These are phyloP conservation scores for Fusarium pseudograminearum DNA, from an alignment of 2,329 filamentous ascomycete species.

Conservation along the genomic window DNA sequence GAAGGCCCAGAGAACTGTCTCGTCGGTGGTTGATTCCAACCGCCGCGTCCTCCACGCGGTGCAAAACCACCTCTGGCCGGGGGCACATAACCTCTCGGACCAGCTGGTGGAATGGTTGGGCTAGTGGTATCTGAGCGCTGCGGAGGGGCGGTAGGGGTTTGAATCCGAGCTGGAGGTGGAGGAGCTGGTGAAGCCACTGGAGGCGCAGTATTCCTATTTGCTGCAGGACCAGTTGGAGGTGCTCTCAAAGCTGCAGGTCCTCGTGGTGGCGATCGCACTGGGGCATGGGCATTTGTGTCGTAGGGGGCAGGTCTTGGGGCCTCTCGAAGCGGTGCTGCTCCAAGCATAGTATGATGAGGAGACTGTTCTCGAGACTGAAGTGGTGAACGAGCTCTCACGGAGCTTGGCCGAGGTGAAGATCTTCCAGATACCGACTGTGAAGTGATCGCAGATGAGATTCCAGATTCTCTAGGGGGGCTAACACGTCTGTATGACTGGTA, in stretches of 20 bases:
- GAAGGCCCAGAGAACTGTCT: constrained; percentile 53
- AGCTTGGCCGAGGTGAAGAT: constrained; percentile 65
- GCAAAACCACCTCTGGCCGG: constrained; percentile 59
- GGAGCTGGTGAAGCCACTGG: constrained; percentile 53
- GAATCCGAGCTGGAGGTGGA: constrained; percentile 52
- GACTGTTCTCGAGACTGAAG: constrained; percentile 57
- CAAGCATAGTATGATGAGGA: constrained; percentile 48
- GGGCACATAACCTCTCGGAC: constrained; percentile 66
- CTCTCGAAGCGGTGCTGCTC: constrained; percentile 47
- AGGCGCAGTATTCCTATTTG: constrained; percentile 55
- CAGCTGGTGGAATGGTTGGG: constrained; percentile 64
- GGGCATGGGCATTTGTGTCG: constrained; percentile 46
- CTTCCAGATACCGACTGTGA: constrained; percentile 64
- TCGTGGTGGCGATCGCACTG: constrained; percentile 63
- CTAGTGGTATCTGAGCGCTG: constrained; percentile 57
- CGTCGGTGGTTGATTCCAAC: constrained; percentile 56
- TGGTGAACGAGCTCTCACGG: constrained; percentile 61
- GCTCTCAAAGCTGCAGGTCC: constrained; percentile 66
- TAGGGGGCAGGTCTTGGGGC: constrained; percentile 45
- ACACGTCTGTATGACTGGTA: constrained; percentile 60
- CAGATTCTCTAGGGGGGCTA: constrained; percentile 63
- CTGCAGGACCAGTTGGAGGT: constrained; percentile 60
- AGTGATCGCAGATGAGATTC: constrained; percentile 62
- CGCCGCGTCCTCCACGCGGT: constrained; percentile 60
- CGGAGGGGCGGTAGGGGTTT: constrained; percentile 51